Percentiles rank a stretch among this genome's conserved stretches.
phyloP scores from a whole-genome alignment of 2,329 filamentous ascomycete species.

The Verticillium tricorpus region DNA sequence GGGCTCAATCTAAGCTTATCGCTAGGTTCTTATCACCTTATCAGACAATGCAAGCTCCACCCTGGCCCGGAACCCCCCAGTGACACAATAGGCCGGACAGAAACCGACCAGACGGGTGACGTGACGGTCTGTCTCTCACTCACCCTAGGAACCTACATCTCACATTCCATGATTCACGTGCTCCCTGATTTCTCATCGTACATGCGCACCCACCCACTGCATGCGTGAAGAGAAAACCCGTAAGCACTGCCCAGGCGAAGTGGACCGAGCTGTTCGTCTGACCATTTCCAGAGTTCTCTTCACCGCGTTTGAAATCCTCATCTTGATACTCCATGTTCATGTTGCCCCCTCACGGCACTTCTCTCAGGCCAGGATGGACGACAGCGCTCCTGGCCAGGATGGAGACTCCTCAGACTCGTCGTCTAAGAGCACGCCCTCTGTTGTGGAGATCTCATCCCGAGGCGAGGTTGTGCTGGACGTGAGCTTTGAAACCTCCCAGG shows the following conservation, averaged over 20 bases:
- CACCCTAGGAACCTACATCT: background rate
- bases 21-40: background rate
- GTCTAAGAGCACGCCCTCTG: constrained; percentile 20
- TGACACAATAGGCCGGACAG: background rate
- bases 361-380: constrained; percentile 14
- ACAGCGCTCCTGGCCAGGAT: constrained; percentile 16
- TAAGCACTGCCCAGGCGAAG: background rate
- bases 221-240: background rate
- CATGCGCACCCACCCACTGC: background rate
- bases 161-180: background rate
- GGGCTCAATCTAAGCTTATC: background rate
- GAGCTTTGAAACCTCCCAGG: constrained; percentile 55
- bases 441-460: constrained; percentile 47
- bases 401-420: constrained; percentile 13
- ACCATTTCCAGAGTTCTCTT: background rate
- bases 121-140: too few species aligned
- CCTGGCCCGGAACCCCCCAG: background rate
- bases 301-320: background rate
- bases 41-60: background rate
- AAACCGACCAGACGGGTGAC: background rate
- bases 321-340: constrained; percentile 1
- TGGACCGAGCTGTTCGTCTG: background rate
- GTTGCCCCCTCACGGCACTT: background rate
- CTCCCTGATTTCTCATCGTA: background rate
- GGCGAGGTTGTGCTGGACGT: constrained; percentile 66